phyloP scores from a whole-genome alignment of 176 grass and related monocot genomes.

The Alopecurus myosuroides region DNA sequence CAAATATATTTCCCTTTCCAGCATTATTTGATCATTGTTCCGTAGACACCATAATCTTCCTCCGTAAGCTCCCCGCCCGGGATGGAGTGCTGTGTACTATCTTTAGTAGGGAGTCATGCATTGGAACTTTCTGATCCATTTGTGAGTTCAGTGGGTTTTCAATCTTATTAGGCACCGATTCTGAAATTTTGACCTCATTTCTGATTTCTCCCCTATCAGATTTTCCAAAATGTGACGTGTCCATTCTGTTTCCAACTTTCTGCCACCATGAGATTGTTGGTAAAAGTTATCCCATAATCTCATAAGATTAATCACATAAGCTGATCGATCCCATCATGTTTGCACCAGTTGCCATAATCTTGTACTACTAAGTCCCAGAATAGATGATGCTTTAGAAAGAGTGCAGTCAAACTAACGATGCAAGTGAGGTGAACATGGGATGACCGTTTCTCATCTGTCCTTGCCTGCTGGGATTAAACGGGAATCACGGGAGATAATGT shows the following conservation, averaged over 20 bases:
- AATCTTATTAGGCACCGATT: not conserved
- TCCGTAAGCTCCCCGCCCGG: too few species aligned
- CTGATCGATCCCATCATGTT: not conserved
- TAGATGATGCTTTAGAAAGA: not conserved
- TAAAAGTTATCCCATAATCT: not conserved
- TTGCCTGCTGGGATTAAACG: too few species aligned
- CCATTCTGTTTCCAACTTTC: not conserved
- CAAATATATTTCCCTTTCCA: not conserved
- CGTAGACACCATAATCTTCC: not conserved
- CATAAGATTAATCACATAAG: not conserved
- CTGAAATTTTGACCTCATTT: not conserved
- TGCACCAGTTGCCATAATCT: not conserved
- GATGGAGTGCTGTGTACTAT: not conserved
- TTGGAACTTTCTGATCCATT: not conserved
- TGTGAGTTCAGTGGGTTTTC: not conserved
- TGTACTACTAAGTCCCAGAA: not conserved
- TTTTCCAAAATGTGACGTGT: not conserved
- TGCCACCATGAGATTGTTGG: not conserved
- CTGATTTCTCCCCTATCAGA: not conserved
- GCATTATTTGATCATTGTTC: not conserved
- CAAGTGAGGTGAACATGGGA: too few species aligned
- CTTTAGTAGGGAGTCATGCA: not conserved
- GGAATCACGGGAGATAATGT: too few species aligned
- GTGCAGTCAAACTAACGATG: not conserved
- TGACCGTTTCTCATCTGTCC: too few species aligned